phyloP scores from a whole-genome alignment of 2,329 filamentous ascomycete species.

The Thelonectria discophora region DNA sequence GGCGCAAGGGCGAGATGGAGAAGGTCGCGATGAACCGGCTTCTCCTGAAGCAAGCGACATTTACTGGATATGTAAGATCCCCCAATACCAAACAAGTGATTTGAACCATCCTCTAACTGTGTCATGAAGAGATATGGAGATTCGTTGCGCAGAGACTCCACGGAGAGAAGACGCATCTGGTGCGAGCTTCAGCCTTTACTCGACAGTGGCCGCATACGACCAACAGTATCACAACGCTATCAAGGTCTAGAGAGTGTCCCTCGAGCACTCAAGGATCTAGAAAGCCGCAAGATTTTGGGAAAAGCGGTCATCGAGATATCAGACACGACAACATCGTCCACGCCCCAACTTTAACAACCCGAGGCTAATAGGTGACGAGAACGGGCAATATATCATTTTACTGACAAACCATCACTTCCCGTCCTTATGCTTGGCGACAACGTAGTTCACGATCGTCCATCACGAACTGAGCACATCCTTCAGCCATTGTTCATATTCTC shows the following conservation, averaged over 20 bases:
- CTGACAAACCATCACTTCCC: neutral
- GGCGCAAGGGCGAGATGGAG: slow-evolving; percentile 61
- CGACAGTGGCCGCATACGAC: slow-evolving; percentile 56
- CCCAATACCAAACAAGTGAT: too few relatives aligned
- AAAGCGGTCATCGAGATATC: slow-evolving; percentile 61
- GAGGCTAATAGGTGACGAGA: neutral
- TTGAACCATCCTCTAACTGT: neutral
- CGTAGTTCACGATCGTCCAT: neutral
- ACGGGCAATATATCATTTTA: neutral
- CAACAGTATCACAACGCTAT: slow-evolving; percentile 61
- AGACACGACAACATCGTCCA: neutral
- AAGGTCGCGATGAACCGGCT: slow-evolving; percentile 63
- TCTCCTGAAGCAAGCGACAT: slow-evolving; percentile 60
- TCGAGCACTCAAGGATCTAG: slow-evolving; percentile 60
- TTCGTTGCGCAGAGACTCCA: slow-evolving; percentile 58
- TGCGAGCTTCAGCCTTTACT: slow-evolving; percentile 59
- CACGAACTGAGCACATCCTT: neutral
- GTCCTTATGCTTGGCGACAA: neutral
- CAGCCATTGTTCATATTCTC: neutral
- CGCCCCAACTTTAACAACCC: slow-evolving; percentile 17
- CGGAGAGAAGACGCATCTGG: slow-evolving; percentile 60
- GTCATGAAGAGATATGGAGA: slow-evolving; percentile 62
- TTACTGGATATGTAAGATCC: slow-evolving; percentile 61
- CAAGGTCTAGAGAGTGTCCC: slow-evolving; percentile 59
- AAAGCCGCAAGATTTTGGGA: slow-evolving; percentile 60